These are phyloP conservation scores for Teunomyces kruisii DNA, from an alignment of 805 yeast species.

Conservation along the genomic window DNA sequence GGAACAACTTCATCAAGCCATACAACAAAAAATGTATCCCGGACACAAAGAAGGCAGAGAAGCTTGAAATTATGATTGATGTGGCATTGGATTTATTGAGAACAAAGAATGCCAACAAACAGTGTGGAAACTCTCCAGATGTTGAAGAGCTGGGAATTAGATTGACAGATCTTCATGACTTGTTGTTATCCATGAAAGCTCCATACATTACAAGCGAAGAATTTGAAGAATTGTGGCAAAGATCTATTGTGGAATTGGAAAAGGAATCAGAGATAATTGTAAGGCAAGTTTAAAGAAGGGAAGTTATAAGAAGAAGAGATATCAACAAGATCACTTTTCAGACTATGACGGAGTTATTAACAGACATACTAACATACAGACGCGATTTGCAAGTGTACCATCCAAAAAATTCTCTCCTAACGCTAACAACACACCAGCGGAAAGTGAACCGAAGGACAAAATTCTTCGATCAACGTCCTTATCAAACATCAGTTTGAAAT, in stretches of 20 bases:
- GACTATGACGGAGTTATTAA: neutral
- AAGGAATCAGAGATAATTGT: slow-evolving; percentile 69
- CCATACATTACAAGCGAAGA: slow-evolving; percentile 56
- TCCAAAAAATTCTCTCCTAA: slow-evolving; percentile 16
- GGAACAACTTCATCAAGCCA: slow-evolving; percentile 55
- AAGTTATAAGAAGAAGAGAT: neutral
- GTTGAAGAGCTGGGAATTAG: slow-evolving; percentile 52
- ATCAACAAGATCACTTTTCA: neutral
- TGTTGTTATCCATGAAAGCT: slow-evolving; percentile 47
- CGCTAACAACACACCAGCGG: slow-evolving; percentile 38
- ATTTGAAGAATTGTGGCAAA: slow-evolving; percentile 72
- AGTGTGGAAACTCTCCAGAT: slow-evolving; percentile 53
- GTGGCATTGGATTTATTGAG: slow-evolving; percentile 68
- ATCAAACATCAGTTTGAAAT: slow-evolving; percentile 56
- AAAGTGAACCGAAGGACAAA: slow-evolving; percentile 45
- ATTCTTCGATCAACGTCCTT: slow-evolving; percentile 74
- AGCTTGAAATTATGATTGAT: slow-evolving; percentile 61
- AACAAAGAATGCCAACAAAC: slow-evolving; percentile 60
- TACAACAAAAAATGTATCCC: slow-evolving; percentile 56
- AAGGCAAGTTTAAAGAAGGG: slow-evolving; percentile 59
- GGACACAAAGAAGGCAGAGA: slow-evolving; percentile 69
- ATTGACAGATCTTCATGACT: slow-evolving; percentile 50
- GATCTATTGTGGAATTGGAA: slow-evolving; percentile 59
- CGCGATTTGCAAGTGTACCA: slow-evolving; percentile 14
- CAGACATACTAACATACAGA: slow-evolving; percentile 13